phyloP scores from a whole-genome alignment of 805 yeast species.

The Wickerhamiella hasegawae region DNA sequence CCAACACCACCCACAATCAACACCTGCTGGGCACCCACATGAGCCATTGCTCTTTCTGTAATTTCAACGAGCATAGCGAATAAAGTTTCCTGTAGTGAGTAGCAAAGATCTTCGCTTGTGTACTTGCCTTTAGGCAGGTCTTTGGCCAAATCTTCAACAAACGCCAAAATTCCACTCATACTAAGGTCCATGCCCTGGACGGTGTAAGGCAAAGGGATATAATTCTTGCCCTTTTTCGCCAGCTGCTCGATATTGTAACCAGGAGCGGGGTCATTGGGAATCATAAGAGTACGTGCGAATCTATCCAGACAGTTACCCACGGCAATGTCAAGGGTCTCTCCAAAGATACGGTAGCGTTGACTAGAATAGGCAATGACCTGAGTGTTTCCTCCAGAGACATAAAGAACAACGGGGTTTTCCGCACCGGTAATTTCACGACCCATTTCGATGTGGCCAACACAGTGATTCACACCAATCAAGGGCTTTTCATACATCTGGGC shows the following conservation, averaged over 20 bases:
- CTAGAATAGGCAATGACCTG: constrained; percentile 94
- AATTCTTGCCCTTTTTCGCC: constrained; percentile 46
- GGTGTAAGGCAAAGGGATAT: constrained; percentile 77
- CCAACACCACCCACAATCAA: constrained; percentile 98
- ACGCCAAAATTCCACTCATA: constrained; percentile 88
- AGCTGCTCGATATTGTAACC: constrained; percentile 94
- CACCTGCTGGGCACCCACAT: constrained; percentile 77
- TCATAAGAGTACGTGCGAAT: constrained; percentile 79
- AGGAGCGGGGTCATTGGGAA: constrained; percentile 89
- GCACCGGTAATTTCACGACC: constrained; percentile 98
- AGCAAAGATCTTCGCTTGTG: constrained; percentile 79
- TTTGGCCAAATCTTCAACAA: constrained; percentile 64
- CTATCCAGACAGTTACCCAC: constrained; percentile 94
- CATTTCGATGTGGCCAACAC: constrained; percentile 98
- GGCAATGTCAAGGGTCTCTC: constrained; percentile 97
- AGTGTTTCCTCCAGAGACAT: constrained; percentile 97
- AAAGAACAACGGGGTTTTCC: constrained; percentile 86
- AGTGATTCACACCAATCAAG: constrained; percentile 87
- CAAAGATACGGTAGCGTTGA: constrained; percentile 90
- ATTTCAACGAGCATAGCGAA: constrained; percentile 96
- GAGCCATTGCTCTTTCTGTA: constrained; percentile 98
- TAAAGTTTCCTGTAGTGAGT: constrained; percentile 78
- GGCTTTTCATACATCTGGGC: constrained; percentile 71
- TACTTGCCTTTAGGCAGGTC: constrained; percentile 29
- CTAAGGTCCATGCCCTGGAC: constrained; percentile 98